Percentiles rank a stretch among this genome's conserved stretches.
These are phyloP conservation scores for Aureobasidium sp. DNA, from an alignment of 2,329 filamentous ascomycete genomes.

Conservation along the genomic window DNA sequence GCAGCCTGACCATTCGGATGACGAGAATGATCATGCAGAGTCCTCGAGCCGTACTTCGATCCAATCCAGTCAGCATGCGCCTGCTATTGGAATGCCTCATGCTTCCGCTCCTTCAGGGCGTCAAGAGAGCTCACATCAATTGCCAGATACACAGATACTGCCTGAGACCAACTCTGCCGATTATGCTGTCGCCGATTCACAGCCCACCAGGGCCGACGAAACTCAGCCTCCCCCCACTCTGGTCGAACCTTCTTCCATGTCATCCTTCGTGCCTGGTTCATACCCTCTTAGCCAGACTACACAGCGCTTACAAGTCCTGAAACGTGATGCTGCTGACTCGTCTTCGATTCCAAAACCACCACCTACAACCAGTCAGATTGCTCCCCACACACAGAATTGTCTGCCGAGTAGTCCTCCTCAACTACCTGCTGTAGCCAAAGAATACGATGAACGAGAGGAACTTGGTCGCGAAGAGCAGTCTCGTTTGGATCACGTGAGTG, in stretches of 20 bases:
- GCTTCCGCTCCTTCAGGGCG: background rate
- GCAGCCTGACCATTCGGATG: background rate
- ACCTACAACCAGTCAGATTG: constrained; percentile 17
- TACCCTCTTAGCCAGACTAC: constrained; percentile 27
- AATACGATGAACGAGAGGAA: background rate
- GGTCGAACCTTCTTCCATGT: constrained; percentile 31
- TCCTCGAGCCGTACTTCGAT: constrained; percentile 8
- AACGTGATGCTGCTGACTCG: constrained; percentile 14
- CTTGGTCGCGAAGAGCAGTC: background rate
- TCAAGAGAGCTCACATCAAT: constrained; percentile 3
- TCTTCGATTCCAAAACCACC: constrained; percentile 22
- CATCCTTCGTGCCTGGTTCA: constrained; percentile 30
- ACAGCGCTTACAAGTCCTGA: background rate
- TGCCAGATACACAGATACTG: background rate
- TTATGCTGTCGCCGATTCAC: constrained; percentile 41
- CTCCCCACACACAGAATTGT: constrained; percentile 23
- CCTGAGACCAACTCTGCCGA: constrained; percentile 15
- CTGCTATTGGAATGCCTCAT: background rate
- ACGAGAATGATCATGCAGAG: background rate
- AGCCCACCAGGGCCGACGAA: constrained; percentile 29
- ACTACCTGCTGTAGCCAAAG: constrained; percentile 9
- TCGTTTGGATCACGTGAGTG: background rate
- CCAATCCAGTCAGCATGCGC: background rate
- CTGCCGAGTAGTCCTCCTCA: constrained; percentile 32
- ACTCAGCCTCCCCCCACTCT: constrained; percentile 27